Evolutionary conservation across 768 basidiomycete genomes (phyloP).

Genomic region (Russula olivacea): DNA sequence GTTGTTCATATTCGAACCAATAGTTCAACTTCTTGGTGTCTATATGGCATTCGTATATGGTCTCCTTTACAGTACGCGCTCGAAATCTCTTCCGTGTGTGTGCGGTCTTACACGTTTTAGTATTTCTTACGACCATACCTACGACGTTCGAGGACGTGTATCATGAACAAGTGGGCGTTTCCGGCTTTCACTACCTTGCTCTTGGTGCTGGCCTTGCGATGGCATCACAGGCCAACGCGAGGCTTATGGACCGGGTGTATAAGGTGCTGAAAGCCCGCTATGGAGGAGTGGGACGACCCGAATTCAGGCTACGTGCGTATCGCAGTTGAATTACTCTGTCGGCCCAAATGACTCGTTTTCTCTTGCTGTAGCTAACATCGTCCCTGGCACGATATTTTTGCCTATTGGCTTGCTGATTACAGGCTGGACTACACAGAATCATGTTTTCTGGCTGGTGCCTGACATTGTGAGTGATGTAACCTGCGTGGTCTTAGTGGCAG

Average conservation of each 20-base stretch:
- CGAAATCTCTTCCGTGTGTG: neutral
- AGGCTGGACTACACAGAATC: slow-evolving; percentile 61
- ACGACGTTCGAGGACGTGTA: slow-evolving; percentile 53
- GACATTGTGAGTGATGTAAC: slow-evolving; percentile 45
- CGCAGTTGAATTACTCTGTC: neutral
- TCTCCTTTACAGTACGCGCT: slow-evolving; percentile 23
- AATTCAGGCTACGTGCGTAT: slow-evolving; percentile 45
- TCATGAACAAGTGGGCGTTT: slow-evolving; percentile 48
- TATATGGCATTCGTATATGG: slow-evolving; percentile 70
- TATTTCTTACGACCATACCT: slow-evolving; percentile 62
- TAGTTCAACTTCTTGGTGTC: slow-evolving; percentile 58
- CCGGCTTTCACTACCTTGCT: slow-evolving; percentile 65
- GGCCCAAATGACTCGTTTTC: neutral
- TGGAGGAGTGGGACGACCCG: slow-evolving; percentile 48
- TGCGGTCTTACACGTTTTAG: slow-evolving; percentile 31
- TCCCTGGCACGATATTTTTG: slow-evolving; percentile 51
- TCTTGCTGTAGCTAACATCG: slow-evolving; percentile 44
- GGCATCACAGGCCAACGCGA: slow-evolving; percentile 50
- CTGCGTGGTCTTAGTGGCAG: neutral
- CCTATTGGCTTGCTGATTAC: slow-evolving; percentile 63
- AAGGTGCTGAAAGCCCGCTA: slow-evolving; percentile 46
- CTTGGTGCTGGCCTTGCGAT: slow-evolving; percentile 55
- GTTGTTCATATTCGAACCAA: slow-evolving; percentile 54
- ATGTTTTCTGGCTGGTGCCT: slow-evolving; percentile 62
- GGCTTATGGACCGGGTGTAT: slow-evolving; percentile 53